Evolutionary conservation across 441 rosid genomes (phyloP), one percentile per base, ranked within the genome.

Genomic region (Syzygium syzygioides): DNA sequence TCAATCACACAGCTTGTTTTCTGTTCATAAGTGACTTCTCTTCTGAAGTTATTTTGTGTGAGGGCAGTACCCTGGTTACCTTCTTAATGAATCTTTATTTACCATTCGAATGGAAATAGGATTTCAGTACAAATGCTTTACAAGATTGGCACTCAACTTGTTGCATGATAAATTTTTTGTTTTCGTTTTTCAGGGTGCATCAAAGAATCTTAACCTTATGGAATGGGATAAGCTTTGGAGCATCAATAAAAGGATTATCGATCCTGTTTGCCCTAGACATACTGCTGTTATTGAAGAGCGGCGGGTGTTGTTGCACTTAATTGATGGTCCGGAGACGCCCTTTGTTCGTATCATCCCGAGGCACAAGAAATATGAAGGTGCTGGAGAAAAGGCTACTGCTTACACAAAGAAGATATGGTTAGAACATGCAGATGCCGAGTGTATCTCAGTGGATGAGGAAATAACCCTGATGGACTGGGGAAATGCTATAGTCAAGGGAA

Each of bases 141-240:
- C 13, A 28, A 85, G 25, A 45, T 55, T 3, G 52, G 83, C 83
- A 85, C 64, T 55, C 64, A 20, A 34, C 53, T 17, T 13, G 45
- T 53, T 41, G 45, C 83, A 6, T 76, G 87, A 85, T 55, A 30
- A 30, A 30, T 54, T 26, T 85, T 85, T 32, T 55, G 30, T 87
- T 79, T 88, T 55, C 34, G 4, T 30, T 93, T 93, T 90, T 57
- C 93, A 95, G 98, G 96, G 99, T 4, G 98, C 98, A 41, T 98
- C 98, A 0, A 98, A 97, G 90, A 98, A 98, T 92, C 95, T 97
- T 64, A 98, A 97, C 89, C 95, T 96, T 79, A 96, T 95, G 97
- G 99, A 96, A 86, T 96, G 98, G 99, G 99, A 97, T 93, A 97
- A 97, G 90, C 95, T 98, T 76, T 98, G 99, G 99, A 92, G 96